phyloP scores from a whole-genome alignment of 169 alveolate genomes.

The Eimeria sp. region DNA sequence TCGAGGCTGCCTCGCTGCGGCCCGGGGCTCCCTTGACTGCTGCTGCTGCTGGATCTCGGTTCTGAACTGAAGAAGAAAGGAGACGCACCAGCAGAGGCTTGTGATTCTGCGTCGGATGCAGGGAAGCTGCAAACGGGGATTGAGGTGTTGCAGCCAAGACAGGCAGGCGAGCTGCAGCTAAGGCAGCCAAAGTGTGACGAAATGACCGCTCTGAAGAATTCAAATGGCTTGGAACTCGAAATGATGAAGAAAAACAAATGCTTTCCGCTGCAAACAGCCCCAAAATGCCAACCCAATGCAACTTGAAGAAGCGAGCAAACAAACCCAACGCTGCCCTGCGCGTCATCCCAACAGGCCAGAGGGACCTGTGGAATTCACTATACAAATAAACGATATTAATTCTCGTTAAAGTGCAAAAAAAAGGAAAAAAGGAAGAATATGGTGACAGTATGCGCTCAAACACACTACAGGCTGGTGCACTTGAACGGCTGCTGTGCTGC shows the following conservation, averaged over 20 bases:
- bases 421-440: background rate
- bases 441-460: background rate
- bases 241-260: background rate
- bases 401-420: background rate
- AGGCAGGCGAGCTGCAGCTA: slow-evolving; percentile 9
- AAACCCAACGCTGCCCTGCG: background rate
- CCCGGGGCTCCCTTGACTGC: background rate
- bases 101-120: background rate
- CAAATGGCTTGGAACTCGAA: background rate
- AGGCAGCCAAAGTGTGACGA: slow-evolving; percentile 1
- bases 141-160: background rate
- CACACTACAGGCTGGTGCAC: background rate
- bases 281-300: background rate
- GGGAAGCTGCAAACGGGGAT: background rate
- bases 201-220: background rate
- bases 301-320: background rate
- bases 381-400: background rate
- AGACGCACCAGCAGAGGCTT: slow-evolving; percentile 35
- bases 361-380: slow-evolving; percentile 15
- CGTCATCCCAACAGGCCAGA: slow-evolving; percentile 63
- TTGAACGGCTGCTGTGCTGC: background rate
- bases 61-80: background rate
- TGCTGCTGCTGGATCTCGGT: background rate
- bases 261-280: slow-evolving; percentile 18
- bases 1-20: background rate